Conservation (phyloP, 441 rosid species). For the Raphanus hybrid region DNA sequence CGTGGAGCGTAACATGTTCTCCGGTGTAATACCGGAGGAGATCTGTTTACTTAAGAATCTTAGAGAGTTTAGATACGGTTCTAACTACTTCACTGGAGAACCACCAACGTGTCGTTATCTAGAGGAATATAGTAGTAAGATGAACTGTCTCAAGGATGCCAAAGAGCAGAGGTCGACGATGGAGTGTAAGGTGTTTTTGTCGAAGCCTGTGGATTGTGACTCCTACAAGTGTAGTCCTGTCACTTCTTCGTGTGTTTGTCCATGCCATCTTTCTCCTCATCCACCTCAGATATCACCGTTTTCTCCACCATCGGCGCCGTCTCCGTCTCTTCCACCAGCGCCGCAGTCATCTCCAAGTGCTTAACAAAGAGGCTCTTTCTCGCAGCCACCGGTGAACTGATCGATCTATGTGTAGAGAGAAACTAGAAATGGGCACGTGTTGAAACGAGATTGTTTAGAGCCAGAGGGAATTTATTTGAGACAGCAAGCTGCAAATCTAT, state of each 20-base stretch:
- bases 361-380: constrained; percentile 28
- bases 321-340: constrained; percentile 16
- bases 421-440: constrained; percentile 28
- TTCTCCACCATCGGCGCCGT: not conserved
- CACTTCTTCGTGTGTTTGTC: constrained; percentile 39
- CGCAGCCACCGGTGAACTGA: constrained; percentile 33
- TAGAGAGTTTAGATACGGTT: constrained; percentile 48
- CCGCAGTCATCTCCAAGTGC: constrained; percentile 20
- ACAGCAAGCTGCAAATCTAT: constrained; percentile 17
- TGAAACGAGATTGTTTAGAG: constrained; percentile 18
- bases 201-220: constrained; percentile 52
- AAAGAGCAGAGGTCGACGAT: constrained; percentile 50
- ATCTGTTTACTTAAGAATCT: constrained; percentile 52
- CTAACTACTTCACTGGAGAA: constrained; percentile 57
- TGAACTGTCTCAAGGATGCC: constrained; percentile 52
- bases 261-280: constrained; percentile 1
- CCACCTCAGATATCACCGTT: constrained; percentile 20
- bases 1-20: constrained; percentile 56
- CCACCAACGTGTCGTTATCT: constrained; percentile 48
- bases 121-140: constrained; percentile 41
- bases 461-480: constrained; percentile 8
- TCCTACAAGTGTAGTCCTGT: constrained; percentile 46
- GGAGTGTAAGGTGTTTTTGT: constrained; percentile 57
- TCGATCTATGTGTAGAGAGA: constrained; percentile 11
- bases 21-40: constrained; percentile 51